Conservation (phyloP, 106 monocot species). For the Triglochin maritima region DNA sequence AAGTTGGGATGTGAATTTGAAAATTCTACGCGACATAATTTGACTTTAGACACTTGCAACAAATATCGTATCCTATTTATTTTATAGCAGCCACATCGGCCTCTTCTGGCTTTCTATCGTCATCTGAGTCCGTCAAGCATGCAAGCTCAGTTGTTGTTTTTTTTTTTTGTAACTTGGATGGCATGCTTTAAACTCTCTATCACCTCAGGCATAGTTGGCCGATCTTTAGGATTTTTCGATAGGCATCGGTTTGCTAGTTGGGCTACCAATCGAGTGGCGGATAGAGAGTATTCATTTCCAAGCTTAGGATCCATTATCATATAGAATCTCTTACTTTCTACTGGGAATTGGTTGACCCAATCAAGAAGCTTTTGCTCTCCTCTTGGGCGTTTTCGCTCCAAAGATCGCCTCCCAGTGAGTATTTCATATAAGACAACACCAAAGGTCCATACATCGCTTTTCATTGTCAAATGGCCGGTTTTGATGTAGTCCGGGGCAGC, state of each 20-base stretch:
- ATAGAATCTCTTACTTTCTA: constrained; percentile 27
- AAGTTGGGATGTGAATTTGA: no score
- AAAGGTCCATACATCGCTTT: constrained; percentile 74
- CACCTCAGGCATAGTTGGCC: constrained; percentile 52
- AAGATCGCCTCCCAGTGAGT: constrained; percentile 37
- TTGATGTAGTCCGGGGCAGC: constrained; percentile 70
- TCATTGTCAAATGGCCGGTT: constrained; percentile 57
- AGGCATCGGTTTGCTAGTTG: constrained; percentile 50
- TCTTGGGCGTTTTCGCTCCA: constrained; percentile 40
- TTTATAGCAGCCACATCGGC: neutral
- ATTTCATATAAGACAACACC: constrained; percentile 68
- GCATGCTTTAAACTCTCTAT: constrained; percentile 34
- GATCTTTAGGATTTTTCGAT: constrained; percentile 32
- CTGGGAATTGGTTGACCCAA: constrained; percentile 53
- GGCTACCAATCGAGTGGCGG: constrained; percentile 31
- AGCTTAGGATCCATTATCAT: constrained; percentile 45
- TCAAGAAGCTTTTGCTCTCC: constrained; percentile 46
- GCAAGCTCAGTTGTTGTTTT: no score
- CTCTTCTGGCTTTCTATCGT: constrained; percentile 6
- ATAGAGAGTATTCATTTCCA: constrained; percentile 22
- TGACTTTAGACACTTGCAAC: no score
- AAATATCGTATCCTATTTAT: no score
- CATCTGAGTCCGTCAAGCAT: constrained; percentile 4
- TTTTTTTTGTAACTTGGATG: constrained; percentile 16
- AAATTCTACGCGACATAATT: no score